phyloP scores from a whole-genome alignment of 2,329 filamentous ascomycete genomes.

The Coleophoma cylindrospora region DNA sequence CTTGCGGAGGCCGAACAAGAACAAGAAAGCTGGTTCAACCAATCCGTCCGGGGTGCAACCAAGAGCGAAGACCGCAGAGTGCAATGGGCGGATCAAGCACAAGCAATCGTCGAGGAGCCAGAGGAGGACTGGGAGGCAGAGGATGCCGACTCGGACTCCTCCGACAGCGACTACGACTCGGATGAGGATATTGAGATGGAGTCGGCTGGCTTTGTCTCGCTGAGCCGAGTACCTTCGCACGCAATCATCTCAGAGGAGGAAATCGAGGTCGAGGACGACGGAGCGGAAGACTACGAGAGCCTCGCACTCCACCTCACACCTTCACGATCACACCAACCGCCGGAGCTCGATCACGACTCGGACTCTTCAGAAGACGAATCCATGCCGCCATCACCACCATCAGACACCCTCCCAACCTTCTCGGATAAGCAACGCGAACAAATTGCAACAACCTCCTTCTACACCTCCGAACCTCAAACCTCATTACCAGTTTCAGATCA shows the following conservation, averaged over 20 bases:
- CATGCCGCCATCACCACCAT: slow-evolving; percentile 53
- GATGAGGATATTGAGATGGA: slow-evolving; percentile 55
- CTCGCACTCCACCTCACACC: slow-evolving; percentile 64
- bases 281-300: slow-evolving; percentile 57
- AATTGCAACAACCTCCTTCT: slow-evolving; percentile 34
- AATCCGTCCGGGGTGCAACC: slow-evolving; percentile 75
- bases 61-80: slow-evolving; percentile 55
- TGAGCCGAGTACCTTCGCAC: slow-evolving; percentile 40
- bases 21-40: slow-evolving; percentile 98
- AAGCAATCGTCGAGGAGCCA: slow-evolving; percentile 67
- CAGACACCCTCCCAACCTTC: slow-evolving; percentile 50
- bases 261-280: slow-evolving; percentile 44
- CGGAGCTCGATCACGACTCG: slow-evolving; percentile 65
- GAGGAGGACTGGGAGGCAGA: slow-evolving; percentile 68
- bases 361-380: slow-evolving; percentile 67
- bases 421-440: slow-evolving; percentile 46
- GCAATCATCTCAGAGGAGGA: slow-evolving; percentile 24
- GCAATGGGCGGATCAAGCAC: slow-evolving; percentile 64
- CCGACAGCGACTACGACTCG: slow-evolving; percentile 46
- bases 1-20: slow-evolving; percentile 92
- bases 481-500: slow-evolving; percentile 28
- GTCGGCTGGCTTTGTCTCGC: slow-evolving; percentile 43
- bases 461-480: slow-evolving; percentile 24
- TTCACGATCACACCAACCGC: slow-evolving; percentile 58
- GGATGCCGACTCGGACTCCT: slow-evolving; percentile 49